These are phyloP conservation scores for Pestalotiopsis sp. DNA, from an alignment of 2,329 filamentous ascomycete species.

Conservation along the genomic window DNA sequence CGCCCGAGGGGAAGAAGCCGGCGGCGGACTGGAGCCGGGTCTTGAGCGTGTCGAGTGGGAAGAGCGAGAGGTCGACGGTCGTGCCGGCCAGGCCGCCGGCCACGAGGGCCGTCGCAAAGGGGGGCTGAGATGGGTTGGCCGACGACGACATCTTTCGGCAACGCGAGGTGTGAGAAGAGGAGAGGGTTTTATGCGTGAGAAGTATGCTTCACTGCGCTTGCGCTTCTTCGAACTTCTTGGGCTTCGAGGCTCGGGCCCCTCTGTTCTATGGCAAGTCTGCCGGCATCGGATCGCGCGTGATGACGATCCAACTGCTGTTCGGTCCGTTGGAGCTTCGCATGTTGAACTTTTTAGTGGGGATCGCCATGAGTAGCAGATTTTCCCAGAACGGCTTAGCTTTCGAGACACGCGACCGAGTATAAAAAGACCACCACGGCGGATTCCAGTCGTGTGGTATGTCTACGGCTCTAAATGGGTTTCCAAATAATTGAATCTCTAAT, in stretches of 20 bases:
- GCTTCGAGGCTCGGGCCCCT: conserved; percentile 6
- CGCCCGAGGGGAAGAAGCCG: conserved; percentile 80
- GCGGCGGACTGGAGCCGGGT: conserved; percentile 87
- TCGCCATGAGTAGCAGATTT: not conserved
- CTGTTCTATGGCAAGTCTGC: conserved; percentile 3
- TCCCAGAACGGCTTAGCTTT: not conserved
- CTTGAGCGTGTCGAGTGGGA: conserved; percentile 97
- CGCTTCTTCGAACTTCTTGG: not conserved
- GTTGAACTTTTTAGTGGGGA: conserved; percentile 4
- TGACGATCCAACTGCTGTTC: not conserved
- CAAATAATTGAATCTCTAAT: too few species aligned
- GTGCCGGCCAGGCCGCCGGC: conserved; percentile 92
- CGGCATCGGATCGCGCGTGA: conserved; percentile 10
- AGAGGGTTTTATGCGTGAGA: not conserved
- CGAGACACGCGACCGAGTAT: not conserved
- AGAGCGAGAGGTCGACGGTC: conserved; percentile 95
- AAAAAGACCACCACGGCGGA: not conserved
- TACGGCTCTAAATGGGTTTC: too few species aligned
- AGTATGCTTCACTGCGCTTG: not conserved
- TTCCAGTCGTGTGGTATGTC: too few species aligned
- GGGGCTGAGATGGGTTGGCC: conserved; percentile 32
- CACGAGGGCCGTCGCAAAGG: conserved; percentile 66
- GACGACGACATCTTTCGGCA: conserved; percentile 18
- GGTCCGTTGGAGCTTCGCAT: not conserved
- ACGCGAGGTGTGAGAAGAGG: conserved; percentile 7